A percentile compares a stretch with the other conserved stretches of the same genome.
Conservation (phyloP, 2,329 filamentous ascomycete species). For the Fusarium mundagurra region DNA sequence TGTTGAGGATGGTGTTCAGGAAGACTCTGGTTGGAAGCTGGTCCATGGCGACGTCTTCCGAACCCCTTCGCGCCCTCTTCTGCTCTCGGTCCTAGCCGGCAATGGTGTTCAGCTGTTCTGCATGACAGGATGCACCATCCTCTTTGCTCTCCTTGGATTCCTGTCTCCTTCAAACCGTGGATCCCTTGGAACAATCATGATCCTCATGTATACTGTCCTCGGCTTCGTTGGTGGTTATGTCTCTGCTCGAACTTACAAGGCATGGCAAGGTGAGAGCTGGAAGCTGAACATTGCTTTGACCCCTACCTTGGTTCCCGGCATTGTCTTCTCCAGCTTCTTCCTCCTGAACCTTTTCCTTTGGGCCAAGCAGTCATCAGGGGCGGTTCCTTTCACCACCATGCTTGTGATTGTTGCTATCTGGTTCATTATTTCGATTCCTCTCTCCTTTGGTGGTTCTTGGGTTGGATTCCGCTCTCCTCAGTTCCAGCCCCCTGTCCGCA, state of each 20-base stretch:
- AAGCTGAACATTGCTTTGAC: conserved; percentile 93
- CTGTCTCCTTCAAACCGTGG: conserved; percentile 95
- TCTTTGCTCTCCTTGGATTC: conserved; percentile 92
- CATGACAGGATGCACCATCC: conserved; percentile 95
- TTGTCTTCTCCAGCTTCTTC: conserved; percentile 91
- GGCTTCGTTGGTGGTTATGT: conserved; percentile 93
- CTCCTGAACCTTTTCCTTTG: conserved; percentile 95
- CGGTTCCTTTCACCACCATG: conserved; percentile 97
- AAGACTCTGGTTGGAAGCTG: conserved; percentile 98
- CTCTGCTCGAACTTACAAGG: conserved; percentile 92
- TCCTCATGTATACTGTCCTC: conserved; percentile 92
- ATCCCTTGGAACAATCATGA: conserved; percentile 90
- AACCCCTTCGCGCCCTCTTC: conserved; percentile 80
- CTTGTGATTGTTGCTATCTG: conserved; percentile 91
- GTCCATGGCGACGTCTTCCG: conserved; percentile 98
- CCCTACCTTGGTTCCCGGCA: conserved; percentile 82
- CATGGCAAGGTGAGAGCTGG: conserved; percentile 91
- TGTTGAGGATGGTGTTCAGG: conserved; percentile 91
- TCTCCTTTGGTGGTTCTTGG: conserved; percentile 92
- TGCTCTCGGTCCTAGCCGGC: conserved; percentile 88
- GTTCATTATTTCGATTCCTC: conserved; percentile 95
- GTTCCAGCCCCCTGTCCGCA: conserved; percentile 84
- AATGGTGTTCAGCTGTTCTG: conserved; percentile 97
- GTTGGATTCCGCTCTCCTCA: conserved; percentile 82
- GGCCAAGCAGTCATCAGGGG: conserved; percentile 90